phyloP scores from a whole-genome alignment of 257 asterid genomes.

The Vinca minor region DNA sequence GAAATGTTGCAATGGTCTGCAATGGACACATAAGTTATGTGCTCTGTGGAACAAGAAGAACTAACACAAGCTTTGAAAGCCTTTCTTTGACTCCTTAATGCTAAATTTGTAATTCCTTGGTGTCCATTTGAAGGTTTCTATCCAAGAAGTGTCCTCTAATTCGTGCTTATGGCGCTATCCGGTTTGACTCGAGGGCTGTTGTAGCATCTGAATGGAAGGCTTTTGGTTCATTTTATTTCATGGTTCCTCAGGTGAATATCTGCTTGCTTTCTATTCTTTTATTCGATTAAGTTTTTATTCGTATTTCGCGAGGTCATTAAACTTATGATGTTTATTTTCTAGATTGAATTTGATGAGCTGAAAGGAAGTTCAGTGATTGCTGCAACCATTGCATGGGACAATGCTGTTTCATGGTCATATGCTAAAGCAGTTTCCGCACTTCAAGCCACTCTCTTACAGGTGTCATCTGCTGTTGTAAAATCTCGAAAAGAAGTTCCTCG shows the following conservation, averaged over 20 bases:
- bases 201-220: slow-evolving; percentile 75
- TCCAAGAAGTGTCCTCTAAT: slow-evolving; percentile 73
- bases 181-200: slow-evolving; percentile 59
- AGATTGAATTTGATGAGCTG: slow-evolving; percentile 72
- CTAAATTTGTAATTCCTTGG: slow-evolving; percentile 4
- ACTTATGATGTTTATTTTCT: neutral
- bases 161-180: slow-evolving; percentile 94
- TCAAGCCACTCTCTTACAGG: slow-evolving; percentile 64
- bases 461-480: slow-evolving; percentile 43
- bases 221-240: slow-evolving; percentile 85
- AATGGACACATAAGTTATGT: too few species aligned
- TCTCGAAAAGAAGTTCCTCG: slow-evolving; percentile 26
- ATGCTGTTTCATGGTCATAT: slow-evolving; percentile 54
- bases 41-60: too few species aligned
- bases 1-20: too few species aligned
- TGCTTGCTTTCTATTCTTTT: slow-evolving; percentile 2
- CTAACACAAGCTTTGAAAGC: neutral
- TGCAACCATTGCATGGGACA: slow-evolving; percentile 92
- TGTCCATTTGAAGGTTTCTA: slow-evolving; percentile 49
- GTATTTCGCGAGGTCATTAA: neutral
- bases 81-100: neutral
- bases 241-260: slow-evolving; percentile 77
- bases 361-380: slow-evolving; percentile 85
- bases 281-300: neutral
- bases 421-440: slow-evolving; percentile 61